These are phyloP conservation scores for Crucibulum laeve DNA, from an alignment of 768 basidiomycete species.

Conservation along the genomic window DNA sequence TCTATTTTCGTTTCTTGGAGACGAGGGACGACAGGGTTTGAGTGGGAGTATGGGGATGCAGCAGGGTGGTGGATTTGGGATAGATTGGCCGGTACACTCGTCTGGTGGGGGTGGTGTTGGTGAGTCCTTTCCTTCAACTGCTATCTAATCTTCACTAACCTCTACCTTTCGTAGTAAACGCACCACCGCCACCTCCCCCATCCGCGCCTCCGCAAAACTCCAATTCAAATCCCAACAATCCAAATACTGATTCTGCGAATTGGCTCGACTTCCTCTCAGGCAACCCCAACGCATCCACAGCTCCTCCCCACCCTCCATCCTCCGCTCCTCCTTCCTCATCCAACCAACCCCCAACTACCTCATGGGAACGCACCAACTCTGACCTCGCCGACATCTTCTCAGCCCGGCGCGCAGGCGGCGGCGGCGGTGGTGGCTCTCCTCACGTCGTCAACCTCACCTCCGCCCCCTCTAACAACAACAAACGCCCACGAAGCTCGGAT, in stretches of 20 bases:
- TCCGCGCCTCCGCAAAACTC: no score
- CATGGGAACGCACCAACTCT: slow-evolving; percentile 24
- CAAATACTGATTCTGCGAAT: slow-evolving; percentile 8
- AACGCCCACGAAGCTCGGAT: no score
- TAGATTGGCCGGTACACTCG: slow-evolving; percentile 34
- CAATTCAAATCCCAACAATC: no score
- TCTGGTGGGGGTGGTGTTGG: slow-evolving; percentile 15
- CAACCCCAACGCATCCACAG: slow-evolving; percentile 11
- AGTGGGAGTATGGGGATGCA: slow-evolving; percentile 7
- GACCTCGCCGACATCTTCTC: neutral
- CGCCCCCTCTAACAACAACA: no score
- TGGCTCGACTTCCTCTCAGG: slow-evolving; percentile 28
- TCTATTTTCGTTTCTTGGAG: slow-evolving; percentile 22
- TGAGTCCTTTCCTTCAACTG: slow-evolving; percentile 1
- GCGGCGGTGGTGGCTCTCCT: neutral
- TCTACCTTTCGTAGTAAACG: slow-evolving; percentile 4
- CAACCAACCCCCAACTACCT: slow-evolving; percentile 16
- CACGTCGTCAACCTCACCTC: no score
- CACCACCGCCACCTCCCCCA: slow-evolving; percentile 10
- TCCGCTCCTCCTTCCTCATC: slow-evolving; percentile 6
- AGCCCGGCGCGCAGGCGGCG: neutral
- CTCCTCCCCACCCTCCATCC: slow-evolving; percentile 5
- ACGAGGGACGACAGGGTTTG: slow-evolving; percentile 20
- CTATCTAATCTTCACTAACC: slow-evolving; percentile 3
- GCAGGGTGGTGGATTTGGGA: slow-evolving; percentile 13